Evolutionary conservation across 2,329 filamentous ascomycete genomes (phyloP).

Genomic region (Sclerotinia spermophila): DNA sequence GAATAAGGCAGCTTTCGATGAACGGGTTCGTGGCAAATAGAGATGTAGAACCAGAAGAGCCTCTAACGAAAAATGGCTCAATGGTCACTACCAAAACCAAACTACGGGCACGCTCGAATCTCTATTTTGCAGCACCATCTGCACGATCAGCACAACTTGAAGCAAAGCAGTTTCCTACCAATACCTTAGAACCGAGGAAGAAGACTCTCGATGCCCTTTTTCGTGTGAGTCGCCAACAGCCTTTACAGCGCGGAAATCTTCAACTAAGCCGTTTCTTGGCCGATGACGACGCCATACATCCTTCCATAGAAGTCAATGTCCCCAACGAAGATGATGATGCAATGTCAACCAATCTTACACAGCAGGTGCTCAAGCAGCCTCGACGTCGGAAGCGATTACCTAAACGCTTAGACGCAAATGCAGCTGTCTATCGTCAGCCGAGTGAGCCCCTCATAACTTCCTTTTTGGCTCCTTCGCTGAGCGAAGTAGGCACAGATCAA

Average conservation of each 20-base stretch:
- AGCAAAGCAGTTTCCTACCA: conserved; percentile 36
- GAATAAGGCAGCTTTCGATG: conserved; percentile 28
- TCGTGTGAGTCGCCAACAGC: conserved; percentile 40
- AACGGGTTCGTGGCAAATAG: conserved; percentile 36
- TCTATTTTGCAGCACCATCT: conserved; percentile 24
- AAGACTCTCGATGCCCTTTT: conserved; percentile 54
- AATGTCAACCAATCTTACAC: background rate
- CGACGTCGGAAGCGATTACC: conserved; percentile 32
- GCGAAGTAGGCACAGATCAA: conserved; percentile 25
- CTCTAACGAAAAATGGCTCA: background rate
- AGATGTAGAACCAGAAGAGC: background rate
- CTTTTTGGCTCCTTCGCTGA: conserved; percentile 26
- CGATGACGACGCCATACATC: conserved; percentile 25
- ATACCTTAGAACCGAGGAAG: conserved; percentile 50
- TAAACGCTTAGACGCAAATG: conserved; percentile 33
- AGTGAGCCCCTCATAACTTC: conserved; percentile 33
- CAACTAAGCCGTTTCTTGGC: conserved; percentile 41
- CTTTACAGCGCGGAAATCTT: conserved; percentile 32
- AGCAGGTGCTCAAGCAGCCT: background rate
- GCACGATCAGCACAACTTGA: conserved; percentile 55
- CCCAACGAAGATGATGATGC: background rate
- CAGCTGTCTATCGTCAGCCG: conserved; percentile 37
- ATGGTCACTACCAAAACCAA: background rate
- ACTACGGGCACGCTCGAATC: conserved; percentile 19
- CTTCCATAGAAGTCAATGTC: conserved; percentile 18